Base-by-base conservation (phyloP, 306 rosid genomes). In the Clitoria ternatea region DNA sequence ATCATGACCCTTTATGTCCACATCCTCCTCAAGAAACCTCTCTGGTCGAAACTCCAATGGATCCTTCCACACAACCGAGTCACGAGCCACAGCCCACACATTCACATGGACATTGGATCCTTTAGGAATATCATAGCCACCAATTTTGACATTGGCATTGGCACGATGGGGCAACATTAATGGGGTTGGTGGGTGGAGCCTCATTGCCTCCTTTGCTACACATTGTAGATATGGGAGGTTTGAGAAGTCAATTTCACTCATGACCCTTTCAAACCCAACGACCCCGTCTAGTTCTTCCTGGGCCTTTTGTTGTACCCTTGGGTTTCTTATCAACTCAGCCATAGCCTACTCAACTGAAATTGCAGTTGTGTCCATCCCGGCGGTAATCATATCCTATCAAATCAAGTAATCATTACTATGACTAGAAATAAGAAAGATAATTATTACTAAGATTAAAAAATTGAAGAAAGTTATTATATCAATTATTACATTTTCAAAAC, bases 121-220 rank as follows among this genome's bases (percentile, higher is more conserved):
- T 72, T 87, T 87, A 1, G 96, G 97, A 47, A 94, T 79, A 77
- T 90, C 92, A 15, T 90, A 94, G 40, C 98, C 96, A 0, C 97
- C 96, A 9, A 94, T 59, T 69, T 89, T 90, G 47, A 94, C 96
- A 64, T 78, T 6, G 50, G 87, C 79, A 37, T 85, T 90, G 61
- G 98, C 85, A 4, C 81, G 80, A 77, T 93, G 98, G 2, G 98
- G 98, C 33, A 93, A 90, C 98, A 93, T 88, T 53, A 93, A 53
- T 7, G 98, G 97, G 11, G 98, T 90, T 47, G 98, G 97, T 5
- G 98, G 98, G 83, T 94, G 98, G 57, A 94, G 26, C 70, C 98
- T 65, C 27, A 89, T 0, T 0, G 96, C 89, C 56, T 94, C 98
- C 73, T 94, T 94, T n/a, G 86, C 89, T 1, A 90, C 76, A 32